These are phyloP conservation scores for Evansstolkia leycettana DNA, from an alignment of 495 filamentous ascomycete species.

Conservation along the genomic window DNA sequence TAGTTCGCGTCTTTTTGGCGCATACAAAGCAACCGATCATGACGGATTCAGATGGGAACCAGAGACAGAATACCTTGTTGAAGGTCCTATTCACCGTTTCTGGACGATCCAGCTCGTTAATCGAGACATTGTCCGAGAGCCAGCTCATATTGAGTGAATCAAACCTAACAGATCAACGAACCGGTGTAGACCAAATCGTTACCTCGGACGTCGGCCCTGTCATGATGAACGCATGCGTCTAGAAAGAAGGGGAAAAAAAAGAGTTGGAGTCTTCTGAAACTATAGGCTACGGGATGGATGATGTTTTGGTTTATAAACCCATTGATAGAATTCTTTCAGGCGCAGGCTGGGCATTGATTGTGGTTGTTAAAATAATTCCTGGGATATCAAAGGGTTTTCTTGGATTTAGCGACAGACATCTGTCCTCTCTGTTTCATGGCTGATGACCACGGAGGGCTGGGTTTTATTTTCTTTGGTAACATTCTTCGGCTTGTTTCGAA, in stretches of 20 bases:
- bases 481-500: neutral
- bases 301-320: no score
- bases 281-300: no score
- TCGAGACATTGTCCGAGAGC: slow-evolving; percentile 28
- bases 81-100: slow-evolving; percentile 15
- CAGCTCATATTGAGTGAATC: slow-evolving; percentile 19
- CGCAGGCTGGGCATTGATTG: no score
- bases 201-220: slow-evolving; percentile 22
- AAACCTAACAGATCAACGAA: slow-evolving; percentile 12
- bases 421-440: slow-evolving; percentile 17
- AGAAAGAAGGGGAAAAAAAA: no score
- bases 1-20: slow-evolving; percentile 24
- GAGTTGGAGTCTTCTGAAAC: no score
- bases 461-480: slow-evolving; percentile 11
- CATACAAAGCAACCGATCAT: slow-evolving; percentile 18
- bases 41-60: slow-evolving; percentile 5
- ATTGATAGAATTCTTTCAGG: no score
- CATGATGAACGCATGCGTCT: slow-evolving; percentile 26
- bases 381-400: no score
- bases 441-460: slow-evolving; percentile 7
- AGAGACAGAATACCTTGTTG: slow-evolving; percentile 19
- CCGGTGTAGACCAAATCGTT: slow-evolving; percentile 12
- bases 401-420: slow-evolving; percentile 9
- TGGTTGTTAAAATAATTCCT: no score
- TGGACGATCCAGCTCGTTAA: slow-evolving; percentile 21